phyloP scores from a whole-genome alignment of 2,329 filamentous ascomycete genomes.

The Fusarium nodosum region DNA sequence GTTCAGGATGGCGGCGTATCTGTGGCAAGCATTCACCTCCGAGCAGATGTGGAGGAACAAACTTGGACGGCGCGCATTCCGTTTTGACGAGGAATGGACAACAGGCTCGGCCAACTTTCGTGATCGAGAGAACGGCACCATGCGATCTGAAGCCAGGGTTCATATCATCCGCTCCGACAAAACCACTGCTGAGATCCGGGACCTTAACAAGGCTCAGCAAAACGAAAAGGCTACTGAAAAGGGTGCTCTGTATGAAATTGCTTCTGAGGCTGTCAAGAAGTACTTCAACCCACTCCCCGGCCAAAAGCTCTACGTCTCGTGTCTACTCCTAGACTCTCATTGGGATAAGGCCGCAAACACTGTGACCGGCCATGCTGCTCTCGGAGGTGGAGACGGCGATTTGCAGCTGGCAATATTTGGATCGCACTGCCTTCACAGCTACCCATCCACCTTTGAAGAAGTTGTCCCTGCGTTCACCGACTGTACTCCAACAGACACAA shows the following conservation, averaged over 20 bases:
- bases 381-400: constrained; percentile 80
- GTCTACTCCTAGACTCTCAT: constrained; percentile 86
- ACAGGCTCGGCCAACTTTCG: constrained; percentile 82
- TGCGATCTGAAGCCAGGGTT: constrained; percentile 91
- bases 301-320: constrained; percentile 90
- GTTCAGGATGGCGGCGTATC: constrained; percentile 93
- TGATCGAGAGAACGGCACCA: constrained; percentile 77
- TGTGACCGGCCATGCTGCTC: constrained; percentile 83
- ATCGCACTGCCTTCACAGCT: constrained; percentile 91
- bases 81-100: constrained; percentile 96
- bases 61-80: constrained; percentile 86
- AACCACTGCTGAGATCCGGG: constrained; percentile 85
- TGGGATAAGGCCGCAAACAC: constrained; percentile 82
- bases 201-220: constrained; percentile 84
- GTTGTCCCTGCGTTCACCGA: constrained; percentile 90
- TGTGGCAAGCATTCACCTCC: constrained; percentile 97
- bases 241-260: constrained; percentile 81
- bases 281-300: constrained; percentile 81
- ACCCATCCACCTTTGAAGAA: constrained; percentile 89
- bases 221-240: constrained; percentile 76
- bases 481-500: constrained; percentile 88
- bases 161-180: constrained; percentile 87
- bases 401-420: constrained; percentile 91
- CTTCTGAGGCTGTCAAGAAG: constrained; percentile 80
- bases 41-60: constrained; percentile 96